These are phyloP conservation scores for Botryosphaeria dothidea DNA, from an alignment of 2,329 filamentous ascomycete genomes.

Conservation along the genomic window DNA sequence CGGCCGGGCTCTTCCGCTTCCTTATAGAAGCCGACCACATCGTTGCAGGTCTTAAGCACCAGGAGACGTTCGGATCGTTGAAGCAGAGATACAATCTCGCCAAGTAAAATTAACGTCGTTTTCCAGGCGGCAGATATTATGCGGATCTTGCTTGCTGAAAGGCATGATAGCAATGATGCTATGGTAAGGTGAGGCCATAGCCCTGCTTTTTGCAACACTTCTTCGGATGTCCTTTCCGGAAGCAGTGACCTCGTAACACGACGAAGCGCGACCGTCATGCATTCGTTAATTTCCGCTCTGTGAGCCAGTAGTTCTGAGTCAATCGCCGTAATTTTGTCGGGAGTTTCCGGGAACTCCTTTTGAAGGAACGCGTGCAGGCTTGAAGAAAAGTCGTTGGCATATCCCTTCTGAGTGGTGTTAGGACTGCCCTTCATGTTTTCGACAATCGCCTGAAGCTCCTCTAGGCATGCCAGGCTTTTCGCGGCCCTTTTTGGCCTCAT, in stretches of 20 bases:
- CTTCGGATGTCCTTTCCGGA: neutral
- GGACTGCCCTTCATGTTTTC: neutral
- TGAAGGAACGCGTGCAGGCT: neutral
- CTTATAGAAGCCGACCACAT: constrained; percentile 6
- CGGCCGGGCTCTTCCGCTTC: constrained; percentile 45
- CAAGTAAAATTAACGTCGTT: neutral
- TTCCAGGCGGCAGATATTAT: neutral
- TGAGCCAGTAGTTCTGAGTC: neutral
- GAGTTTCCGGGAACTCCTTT: neutral
- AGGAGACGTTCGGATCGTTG: neutral
- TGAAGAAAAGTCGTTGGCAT: neutral
- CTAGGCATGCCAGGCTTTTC: neutral
- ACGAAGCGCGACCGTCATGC: neutral
- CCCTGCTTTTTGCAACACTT: neutral
- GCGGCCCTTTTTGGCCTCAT: neutral
- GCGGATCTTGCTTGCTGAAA: neutral
- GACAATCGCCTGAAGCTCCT: neutral
- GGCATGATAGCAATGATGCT: neutral
- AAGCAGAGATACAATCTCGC: neutral
- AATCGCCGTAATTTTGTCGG: neutral
- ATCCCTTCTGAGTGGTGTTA: neutral
- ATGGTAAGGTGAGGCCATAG: neutral
- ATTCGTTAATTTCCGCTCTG: neutral
- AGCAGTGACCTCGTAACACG: neutral
- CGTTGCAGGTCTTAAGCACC: neutral